phyloP scores from a whole-genome alignment of 768 basidiomycete genomes.

The Trametes sanguinea region DNA sequence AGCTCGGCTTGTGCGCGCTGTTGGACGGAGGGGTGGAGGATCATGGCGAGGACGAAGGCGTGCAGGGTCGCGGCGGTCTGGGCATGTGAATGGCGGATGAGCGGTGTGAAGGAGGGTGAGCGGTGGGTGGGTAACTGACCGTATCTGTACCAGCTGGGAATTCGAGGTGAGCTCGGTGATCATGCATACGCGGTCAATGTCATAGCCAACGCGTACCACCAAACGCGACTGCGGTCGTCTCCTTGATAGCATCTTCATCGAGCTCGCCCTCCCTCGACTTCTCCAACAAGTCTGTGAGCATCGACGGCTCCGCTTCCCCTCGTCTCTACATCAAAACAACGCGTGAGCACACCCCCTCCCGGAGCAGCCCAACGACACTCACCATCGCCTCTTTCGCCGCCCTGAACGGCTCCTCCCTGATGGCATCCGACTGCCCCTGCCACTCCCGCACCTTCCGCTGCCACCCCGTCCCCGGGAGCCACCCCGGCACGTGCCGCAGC shows the following conservation, averaged over 20 bases:
- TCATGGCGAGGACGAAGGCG: constrained; percentile 11
- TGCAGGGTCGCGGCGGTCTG: constrained; percentile 1
- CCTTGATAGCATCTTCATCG: background rate
- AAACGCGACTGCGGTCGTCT: constrained; percentile 6
- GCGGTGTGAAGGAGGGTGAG: background rate
- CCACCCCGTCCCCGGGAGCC: constrained; percentile 68
- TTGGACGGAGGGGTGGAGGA: constrained; percentile 13
- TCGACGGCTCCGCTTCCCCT: background rate
- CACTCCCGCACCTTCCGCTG: constrained; percentile 54
- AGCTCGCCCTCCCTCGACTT: background rate
- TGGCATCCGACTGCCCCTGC: constrained; percentile 61
- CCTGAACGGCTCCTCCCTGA: constrained; percentile 59
- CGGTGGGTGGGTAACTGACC: background rate
- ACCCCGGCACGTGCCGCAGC: constrained; percentile 49
- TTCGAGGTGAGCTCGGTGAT: background rate
- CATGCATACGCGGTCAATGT: background rate
- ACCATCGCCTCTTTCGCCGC: constrained; percentile 58
- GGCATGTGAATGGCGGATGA: no score
- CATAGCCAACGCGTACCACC: background rate
- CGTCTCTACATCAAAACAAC: constrained; percentile 47
- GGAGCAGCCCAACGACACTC: background rate
- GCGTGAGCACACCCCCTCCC: constrained; percentile 46
- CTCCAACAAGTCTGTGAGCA: background rate
- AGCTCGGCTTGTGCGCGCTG: constrained; percentile 19
- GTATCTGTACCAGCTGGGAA: background rate